phyloP scores from a whole-genome alignment of 139 green algal species.

The Nannochloris sp. region DNA sequence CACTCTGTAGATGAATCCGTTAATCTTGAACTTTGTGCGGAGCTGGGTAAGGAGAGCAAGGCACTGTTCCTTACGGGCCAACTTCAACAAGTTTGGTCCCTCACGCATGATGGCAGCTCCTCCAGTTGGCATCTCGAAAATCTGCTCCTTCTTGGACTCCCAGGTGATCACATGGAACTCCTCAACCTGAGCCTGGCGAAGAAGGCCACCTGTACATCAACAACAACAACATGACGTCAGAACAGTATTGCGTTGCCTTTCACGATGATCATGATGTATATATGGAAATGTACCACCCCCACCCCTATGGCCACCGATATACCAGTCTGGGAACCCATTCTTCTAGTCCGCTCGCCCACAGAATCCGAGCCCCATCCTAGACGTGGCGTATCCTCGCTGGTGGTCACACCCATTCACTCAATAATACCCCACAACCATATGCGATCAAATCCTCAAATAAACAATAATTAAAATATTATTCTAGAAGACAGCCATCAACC shows the following conservation, averaged over 20 bases:
- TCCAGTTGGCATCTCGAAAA: slow-evolving; percentile 99
- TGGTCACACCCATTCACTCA: no score
- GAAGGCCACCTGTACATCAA: slow-evolving; percentile 62
- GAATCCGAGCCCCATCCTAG: no score
- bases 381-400: no score
- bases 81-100: slow-evolving; percentile 98
- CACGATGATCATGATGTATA: no score
- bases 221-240: not conserved
- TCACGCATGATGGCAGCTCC: slow-evolving; percentile 97
- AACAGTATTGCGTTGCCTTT: not conserved
- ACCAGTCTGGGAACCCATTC: no score
- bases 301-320: no score
- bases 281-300: no score
- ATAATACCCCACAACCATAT: no score
- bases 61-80: slow-evolving; percentile 99
- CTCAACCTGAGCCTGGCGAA: slow-evolving; percentile 92
- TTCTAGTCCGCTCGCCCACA: no score
- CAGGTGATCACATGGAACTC: slow-evolving; percentile 97
- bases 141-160: slow-evolving; percentile 95
- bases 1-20: slow-evolving; percentile 85
- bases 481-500: not conserved
- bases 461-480: not conserved
- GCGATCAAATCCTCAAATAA: not conserved
- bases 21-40: slow-evolving; percentile 95
- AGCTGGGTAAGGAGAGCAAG: slow-evolving; percentile 89